These are phyloP conservation scores for Gonapodya prolifera DNA, from an alignment of 192 early-diverging fungal species.

Conservation along the genomic window DNA sequence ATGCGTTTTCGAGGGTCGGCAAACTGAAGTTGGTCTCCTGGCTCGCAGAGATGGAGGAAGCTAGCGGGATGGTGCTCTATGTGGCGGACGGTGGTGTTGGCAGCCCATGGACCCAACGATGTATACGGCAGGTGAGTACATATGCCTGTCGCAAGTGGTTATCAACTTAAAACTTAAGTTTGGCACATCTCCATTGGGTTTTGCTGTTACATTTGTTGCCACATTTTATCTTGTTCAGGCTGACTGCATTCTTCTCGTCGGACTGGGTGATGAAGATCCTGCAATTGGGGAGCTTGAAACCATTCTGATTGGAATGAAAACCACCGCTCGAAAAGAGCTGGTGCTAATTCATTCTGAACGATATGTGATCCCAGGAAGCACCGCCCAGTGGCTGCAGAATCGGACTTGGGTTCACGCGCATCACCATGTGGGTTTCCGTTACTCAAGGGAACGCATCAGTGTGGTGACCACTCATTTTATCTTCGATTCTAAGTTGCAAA, in stretches of 20 bases:
- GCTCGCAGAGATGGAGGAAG: conserved; percentile 90
- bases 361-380: conserved; percentile 62
- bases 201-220: too few relatives aligned
- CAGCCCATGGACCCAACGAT: conserved; percentile 89
- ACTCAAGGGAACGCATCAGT: background rate
- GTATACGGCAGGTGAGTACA: conserved; percentile 69
- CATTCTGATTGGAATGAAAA: conserved; percentile 83
- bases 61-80: conserved; percentile 75
- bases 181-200: background rate
- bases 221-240: conserved; percentile 29
- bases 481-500: conserved; percentile 23
- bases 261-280: conserved; percentile 78
- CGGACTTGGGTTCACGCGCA: conserved; percentile 91
- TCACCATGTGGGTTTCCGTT: conserved; percentile 61
- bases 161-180: background rate
- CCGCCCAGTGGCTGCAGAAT: conserved; percentile 84
- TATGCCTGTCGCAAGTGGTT: conserved; percentile 13
- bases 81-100: conserved; percentile 85
- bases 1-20: conserved; percentile 84
- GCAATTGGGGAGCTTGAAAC: conserved; percentile 86
- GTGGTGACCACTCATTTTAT: background rate
- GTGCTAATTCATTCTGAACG: conserved; percentile 78
- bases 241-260: conserved; percentile 92
- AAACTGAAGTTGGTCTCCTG: conserved; percentile 84
- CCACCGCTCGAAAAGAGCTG: conserved; percentile 94